Evolutionary conservation across 208 protist species (phyloP).

Genomic region (Leptomonas pyrrhocoris): DNA sequence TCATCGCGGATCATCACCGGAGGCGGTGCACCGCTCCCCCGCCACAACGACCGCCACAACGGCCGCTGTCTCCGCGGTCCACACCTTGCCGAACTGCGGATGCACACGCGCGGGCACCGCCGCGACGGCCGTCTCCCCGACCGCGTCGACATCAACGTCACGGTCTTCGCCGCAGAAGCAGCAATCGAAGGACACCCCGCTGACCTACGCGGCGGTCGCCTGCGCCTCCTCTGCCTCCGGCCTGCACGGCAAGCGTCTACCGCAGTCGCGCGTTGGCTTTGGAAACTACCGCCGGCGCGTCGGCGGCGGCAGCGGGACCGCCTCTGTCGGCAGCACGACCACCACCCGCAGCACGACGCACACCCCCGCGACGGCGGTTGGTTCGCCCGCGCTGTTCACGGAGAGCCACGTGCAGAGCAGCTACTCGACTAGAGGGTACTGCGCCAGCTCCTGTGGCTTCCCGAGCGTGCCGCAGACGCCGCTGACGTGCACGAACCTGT

Average conservation of each 20-base stretch:
- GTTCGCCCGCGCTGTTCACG: neutral
- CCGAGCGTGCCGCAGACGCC: constrained; percentile 10
- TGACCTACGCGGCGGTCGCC: constrained; percentile 26
- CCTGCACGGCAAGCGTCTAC: constrained; percentile 28
- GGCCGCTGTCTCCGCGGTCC: neutral
- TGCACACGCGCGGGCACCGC: neutral
- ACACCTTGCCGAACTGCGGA: neutral
- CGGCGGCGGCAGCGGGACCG: neutral
- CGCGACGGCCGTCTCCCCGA: neutral
- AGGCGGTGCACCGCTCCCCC: no score
- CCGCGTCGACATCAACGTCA: neutral
- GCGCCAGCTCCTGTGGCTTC: constrained; percentile 13
- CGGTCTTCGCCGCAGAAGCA: neutral
- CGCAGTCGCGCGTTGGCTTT: constrained; percentile 31
- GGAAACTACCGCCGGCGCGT: constrained; percentile 23
- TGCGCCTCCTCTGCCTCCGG: constrained; percentile 9
- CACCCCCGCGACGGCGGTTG: neutral
- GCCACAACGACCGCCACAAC: no score
- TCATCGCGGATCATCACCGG: no score
- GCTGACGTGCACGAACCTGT: neutral
- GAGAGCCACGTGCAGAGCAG: neutral
- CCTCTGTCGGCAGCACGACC: constrained; percentile 7
- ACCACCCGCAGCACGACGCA: constrained; percentile 4
- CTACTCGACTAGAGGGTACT: neutral
- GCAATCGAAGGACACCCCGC: neutral